Base-by-base conservation (phyloP, 2,329 filamentous ascomycete species). In the Chlorencoelia australis region DNA sequence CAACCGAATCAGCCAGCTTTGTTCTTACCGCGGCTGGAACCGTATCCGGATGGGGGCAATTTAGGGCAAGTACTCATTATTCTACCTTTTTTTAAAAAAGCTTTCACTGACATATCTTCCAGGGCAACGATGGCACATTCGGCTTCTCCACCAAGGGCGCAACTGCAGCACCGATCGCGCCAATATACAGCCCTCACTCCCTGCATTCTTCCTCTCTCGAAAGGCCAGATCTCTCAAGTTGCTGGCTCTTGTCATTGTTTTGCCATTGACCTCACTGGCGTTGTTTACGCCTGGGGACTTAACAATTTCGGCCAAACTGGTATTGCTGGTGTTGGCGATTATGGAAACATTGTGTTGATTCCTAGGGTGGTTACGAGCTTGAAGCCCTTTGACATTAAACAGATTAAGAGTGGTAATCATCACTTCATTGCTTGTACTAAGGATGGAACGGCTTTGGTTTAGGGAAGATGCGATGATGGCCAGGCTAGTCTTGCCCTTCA, bases 271-370 rank as follows among this genome's bases (percentile, higher is more conserved):
- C 71, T 75, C 43, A 71, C 78, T 18, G 78, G 78, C 25, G 68
- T 73, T 19, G 79, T 89, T 20, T 91, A 77, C 60, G 73, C 78
- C 0, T 94, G 86, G 85, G 86, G 87, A 16, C 66, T 89, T 19
- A 94, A 94, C 68, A 87, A 82, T 61, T 93, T 83, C 59, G 82
- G 80, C 44, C 80, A 94, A 63, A 83, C 82, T 11, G 85, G 81
- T 22, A 68, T 80, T 40, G 65, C 67, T 11, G 68, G 74, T 28
- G 76, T 73, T 10, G 79, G 78, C 20, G 73, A 79, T 40, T 75
- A 81, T 46, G 79, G 79, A 21, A 75, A 80, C 43, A 71, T 94
- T 33, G 69, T 82, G 5, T 8, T 2, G 9, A 31, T 15, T 5
- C 37, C 37, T 11, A 39, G 32, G 4, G 7, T 29, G 6, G 27